A percentile compares a stretch with the other conserved stretches of the same genome.
These are phyloP conservation scores for Closterium sp. DNA, from an alignment of 139 green algal genomes.

Conservation along the genomic window DNA sequence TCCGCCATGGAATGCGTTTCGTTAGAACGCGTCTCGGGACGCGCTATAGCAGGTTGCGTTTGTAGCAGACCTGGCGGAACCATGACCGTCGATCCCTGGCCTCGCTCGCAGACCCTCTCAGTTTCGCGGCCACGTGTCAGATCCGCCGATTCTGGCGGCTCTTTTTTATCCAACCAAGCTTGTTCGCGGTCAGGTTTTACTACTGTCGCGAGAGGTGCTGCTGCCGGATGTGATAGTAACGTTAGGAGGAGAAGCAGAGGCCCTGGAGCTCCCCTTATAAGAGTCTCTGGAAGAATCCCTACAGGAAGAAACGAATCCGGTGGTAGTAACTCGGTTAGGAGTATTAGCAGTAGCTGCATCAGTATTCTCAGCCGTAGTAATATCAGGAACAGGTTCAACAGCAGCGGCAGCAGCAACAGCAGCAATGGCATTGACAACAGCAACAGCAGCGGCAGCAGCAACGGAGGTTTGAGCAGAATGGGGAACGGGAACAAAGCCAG, in stretches of 20 bases:
- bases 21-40: background rate
- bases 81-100: background rate
- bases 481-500: background rate
- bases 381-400: background rate
- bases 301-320: background rate
- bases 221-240: background rate
- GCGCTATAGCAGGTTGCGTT: background rate
- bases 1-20: background rate
- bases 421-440: no score
- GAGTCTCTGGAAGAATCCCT: background rate
- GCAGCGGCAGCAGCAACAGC: background rate
- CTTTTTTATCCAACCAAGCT: background rate
- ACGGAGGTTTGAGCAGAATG: background rate
- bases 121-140: background rate
- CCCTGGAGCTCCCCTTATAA: background rate
- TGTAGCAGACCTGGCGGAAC: background rate
- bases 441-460: no score
- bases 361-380: background rate
- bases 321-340: background rate
- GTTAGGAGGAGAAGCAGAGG: background rate
- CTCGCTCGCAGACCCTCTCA: background rate
- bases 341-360: background rate
- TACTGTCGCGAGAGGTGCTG: background rate
- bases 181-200: background rate
- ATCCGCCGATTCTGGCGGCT: background rate